phyloP scores from a whole-genome alignment of 2,329 filamentous ascomycete genomes.

The Exophiala spinifera region DNA sequence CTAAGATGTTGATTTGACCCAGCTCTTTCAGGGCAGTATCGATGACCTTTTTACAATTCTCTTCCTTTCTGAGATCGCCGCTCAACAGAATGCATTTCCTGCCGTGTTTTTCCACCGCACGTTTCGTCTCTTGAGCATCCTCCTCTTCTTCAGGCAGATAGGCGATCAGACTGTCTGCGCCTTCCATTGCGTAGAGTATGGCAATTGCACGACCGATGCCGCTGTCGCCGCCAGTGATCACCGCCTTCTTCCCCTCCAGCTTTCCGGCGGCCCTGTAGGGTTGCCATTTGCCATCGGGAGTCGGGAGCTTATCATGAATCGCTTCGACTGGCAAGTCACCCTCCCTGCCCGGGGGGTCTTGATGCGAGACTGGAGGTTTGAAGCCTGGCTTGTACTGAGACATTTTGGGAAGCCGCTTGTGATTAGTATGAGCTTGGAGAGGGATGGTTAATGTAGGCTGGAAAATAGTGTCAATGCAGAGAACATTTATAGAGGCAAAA shows the following conservation, averaged over 20 bases:
- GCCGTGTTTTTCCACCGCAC: constrained; percentile 64
- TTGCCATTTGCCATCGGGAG: constrained; percentile 63
- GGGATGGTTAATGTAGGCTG: no score
- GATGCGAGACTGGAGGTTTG: constrained; percentile 51
- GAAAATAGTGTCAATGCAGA: no score
- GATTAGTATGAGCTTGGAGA: no score
- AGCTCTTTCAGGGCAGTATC: constrained; percentile 64
- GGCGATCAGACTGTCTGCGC: constrained; percentile 68
- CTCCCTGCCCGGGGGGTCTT: constrained; percentile 54
- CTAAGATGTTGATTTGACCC: constrained; percentile 65
- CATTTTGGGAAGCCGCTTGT: background rate
- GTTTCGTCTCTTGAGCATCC: constrained; percentile 73
- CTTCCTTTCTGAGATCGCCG: constrained; percentile 61
- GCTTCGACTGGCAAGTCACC: constrained; percentile 57
- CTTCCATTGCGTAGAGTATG: constrained; percentile 77
- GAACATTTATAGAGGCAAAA: no score
- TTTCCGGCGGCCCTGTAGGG: constrained; percentile 74
- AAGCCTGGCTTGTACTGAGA: constrained; percentile 14
- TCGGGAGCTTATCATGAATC: constrained; percentile 63
- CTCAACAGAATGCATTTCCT: constrained; percentile 62
- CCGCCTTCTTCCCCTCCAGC: constrained; percentile 68
- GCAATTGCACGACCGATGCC: constrained; percentile 75
- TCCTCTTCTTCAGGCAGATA: constrained; percentile 73
- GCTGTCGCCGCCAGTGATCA: constrained; percentile 78
- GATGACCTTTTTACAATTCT: constrained; percentile 68